Evolutionary conservation across 352 stramenopile species (phyloP), one percentile per base, ranked within the genome.

Genomic region (Thraustotheca clavata): DNA sequence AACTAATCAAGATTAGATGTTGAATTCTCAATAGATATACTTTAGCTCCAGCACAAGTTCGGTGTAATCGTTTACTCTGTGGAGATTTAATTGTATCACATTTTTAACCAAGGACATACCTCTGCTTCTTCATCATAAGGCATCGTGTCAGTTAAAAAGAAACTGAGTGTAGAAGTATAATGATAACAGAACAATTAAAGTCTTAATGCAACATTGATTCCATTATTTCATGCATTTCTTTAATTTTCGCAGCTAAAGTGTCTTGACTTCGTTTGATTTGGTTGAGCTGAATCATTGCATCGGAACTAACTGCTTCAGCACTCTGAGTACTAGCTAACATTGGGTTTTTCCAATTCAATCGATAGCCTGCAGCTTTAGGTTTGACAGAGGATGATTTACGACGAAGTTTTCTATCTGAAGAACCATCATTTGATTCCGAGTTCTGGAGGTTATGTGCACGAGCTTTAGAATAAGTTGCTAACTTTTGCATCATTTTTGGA

Each of bases 401-500:
- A 6, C 43, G 43, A 22, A 50, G 22, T 6, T 22, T 29, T 22
- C 43, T 22, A 6, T 29, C 43, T 29, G 43, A 50, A 14, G 38
- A 43, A 20, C 38, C 38, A 20, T 43, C 38, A n/a, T n/a, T n/a
- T n/a, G n/a, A n/a, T n/a, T n/a, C n/a, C n/a, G n/a, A n/a, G n/a
- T n/a, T n/a, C n/a, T n/a, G n/a, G n/a, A n/a, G n/a, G n/a, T n/a
- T n/a, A n/a, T 60, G 50, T 24, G 55, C 55, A 22, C 35, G 34
- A 8, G 55, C 55, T 26, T 62, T 49, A 18, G 55, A 60, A 38
- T 60, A 60, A 24, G 43, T 60, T 20, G 50, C 50, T 7, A 60
- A 27, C 33, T 60, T 60, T 48, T 60, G 50, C 50, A 60, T 60
- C 50, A 60, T 60, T 34, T 60, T 60, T 0, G 50, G 50, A 60